phyloP scores from a whole-genome alignment of 345 rosid genomes.

The Citrus sinensis region DNA sequence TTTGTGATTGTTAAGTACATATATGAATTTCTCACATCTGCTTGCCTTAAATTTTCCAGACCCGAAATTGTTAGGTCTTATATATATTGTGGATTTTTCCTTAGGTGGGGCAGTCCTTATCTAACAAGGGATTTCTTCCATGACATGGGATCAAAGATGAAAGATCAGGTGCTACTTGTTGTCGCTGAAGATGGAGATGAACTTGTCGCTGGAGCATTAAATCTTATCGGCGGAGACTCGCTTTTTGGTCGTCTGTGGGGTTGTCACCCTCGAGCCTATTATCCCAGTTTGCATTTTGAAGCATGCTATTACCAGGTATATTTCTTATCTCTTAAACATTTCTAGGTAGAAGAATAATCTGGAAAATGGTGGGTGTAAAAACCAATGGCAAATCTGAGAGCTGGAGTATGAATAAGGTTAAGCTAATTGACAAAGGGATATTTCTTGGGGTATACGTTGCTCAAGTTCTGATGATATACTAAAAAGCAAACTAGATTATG shows the following conservation, averaged over 20 bases:
- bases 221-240: slow-evolving; percentile 90
- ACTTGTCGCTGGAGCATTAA: slow-evolving; percentile 90
- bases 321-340: not conserved
- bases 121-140: slow-evolving; percentile 89
- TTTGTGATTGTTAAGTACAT: not conserved
- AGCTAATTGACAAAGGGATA: too few species aligned
- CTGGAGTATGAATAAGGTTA: not conserved
- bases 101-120: slow-evolving; percentile 95
- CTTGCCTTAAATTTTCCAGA: not conserved
- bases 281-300: slow-evolving; percentile 91
- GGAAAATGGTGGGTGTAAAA: not conserved
- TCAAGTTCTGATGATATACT: not conserved
- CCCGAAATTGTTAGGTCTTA: not conserved
- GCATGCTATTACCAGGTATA: slow-evolving; percentile 97
- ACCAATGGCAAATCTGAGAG: not conserved
- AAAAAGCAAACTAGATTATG: not conserved
- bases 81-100: slow-evolving; percentile 7
- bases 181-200: slow-evolving; percentile 85
- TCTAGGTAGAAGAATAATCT: not conserved
- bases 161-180: slow-evolving; percentile 71
- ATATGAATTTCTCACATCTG: not conserved
- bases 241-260: slow-evolving; percentile 97
- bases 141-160: slow-evolving; percentile 72
- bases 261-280: slow-evolving; percentile 69
- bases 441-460: not conserved